These are phyloP conservation scores for Pisolithus tinctorius DNA, from an alignment of 768 basidiomycete species.

Conservation along the genomic window DNA sequence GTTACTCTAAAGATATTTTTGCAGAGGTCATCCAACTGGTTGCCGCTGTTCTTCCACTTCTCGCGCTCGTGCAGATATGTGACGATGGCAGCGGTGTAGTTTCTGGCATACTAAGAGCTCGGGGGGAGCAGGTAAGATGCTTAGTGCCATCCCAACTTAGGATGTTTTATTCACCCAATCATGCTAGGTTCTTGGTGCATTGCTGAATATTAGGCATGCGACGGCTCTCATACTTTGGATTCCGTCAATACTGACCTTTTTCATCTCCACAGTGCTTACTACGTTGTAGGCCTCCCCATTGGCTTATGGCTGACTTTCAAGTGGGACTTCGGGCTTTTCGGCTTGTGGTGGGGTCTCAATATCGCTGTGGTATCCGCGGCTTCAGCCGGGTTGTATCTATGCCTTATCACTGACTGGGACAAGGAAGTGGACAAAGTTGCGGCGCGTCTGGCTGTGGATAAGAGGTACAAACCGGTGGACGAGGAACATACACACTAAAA, in stretches of 20 bases:
- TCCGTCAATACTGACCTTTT: not conserved
- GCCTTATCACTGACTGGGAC: conserved; percentile 60
- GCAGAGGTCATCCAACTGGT: conserved; percentile 32
- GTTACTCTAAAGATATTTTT: too few species aligned
- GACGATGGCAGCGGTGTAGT: conserved; percentile 68
- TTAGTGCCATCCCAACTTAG: not conserved
- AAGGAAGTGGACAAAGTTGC: conserved; percentile 58
- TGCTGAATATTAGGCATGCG: not conserved
- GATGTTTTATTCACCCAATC: not conserved
- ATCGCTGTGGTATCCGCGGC: conserved; percentile 44
- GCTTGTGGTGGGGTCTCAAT: conserved; percentile 53
- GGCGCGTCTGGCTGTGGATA: conserved; percentile 43
- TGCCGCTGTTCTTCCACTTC: conserved; percentile 63
- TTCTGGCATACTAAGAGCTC: conserved; percentile 73
- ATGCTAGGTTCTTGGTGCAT: not conserved
- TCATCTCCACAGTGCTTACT: not conserved
- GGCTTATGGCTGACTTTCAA: not conserved
- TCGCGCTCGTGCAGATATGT: conserved; percentile 78
- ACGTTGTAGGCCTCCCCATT: not conserved
- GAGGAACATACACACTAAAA: not conserved
- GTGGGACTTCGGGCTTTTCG: not conserved
- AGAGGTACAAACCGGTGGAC: conserved; percentile 18
- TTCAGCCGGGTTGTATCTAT: conserved; percentile 45
- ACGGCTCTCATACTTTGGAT: not conserved
- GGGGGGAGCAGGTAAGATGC: conserved; percentile 58